These are phyloP conservation scores for Candida chauliodis DNA, from an alignment of 805 yeast species.

Conservation along the genomic window DNA sequence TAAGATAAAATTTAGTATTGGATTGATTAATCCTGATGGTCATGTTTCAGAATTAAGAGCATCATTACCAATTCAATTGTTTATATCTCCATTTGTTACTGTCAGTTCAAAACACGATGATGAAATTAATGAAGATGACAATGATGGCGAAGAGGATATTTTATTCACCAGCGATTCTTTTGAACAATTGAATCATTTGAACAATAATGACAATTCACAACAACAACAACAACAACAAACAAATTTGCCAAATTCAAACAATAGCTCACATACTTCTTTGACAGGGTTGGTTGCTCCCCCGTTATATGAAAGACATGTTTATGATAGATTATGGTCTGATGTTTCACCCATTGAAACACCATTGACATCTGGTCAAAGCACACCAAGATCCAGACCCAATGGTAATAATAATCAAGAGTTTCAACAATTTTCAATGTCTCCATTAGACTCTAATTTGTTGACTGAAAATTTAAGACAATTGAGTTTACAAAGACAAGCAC, in stretches of 20 bases:
- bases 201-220: background rate
- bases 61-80: constrained; percentile 74
- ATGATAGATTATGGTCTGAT: constrained; percentile 76
- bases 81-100: constrained; percentile 78
- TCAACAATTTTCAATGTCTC: constrained; percentile 32
- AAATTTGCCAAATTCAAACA: constrained; percentile 17
- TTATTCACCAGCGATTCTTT: constrained; percentile 23
- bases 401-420: constrained; percentile 11
- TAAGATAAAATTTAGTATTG: constrained; percentile 76
- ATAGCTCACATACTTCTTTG: constrained; percentile 28
- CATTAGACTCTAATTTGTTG: constrained; percentile 39
- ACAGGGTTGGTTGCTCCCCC: constrained; percentile 74
- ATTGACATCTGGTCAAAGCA: constrained; percentile 36
- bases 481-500: constrained; percentile 46
- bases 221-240: constrained; percentile 6
- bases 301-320: constrained; percentile 73
- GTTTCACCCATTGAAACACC: constrained; percentile 51
- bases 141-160: constrained; percentile 26
- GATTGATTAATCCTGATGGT: constrained; percentile 82
- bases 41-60: constrained; percentile 91
- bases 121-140: constrained; percentile 10
- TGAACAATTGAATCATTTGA: constrained; percentile 21
- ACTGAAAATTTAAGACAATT: constrained; percentile 51
- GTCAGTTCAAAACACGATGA: constrained; percentile 44
- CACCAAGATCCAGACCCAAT: constrained; percentile 23